These are phyloP conservation scores for Quercus phellos DNA, from an alignment of 331 rosid species.

Conservation along the genomic window DNA sequence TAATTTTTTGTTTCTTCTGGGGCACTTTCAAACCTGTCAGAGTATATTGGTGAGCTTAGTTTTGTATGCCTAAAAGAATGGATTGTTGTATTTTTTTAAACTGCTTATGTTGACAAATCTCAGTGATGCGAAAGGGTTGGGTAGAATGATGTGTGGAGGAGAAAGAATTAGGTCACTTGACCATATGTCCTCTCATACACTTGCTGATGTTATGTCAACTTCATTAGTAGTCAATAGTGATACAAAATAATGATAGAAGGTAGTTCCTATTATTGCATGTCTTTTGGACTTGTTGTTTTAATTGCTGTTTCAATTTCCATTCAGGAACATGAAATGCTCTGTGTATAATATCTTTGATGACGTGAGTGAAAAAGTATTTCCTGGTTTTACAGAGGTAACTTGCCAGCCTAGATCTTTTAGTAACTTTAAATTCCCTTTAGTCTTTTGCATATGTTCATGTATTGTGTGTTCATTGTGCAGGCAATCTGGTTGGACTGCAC, in stretches of 20 bases:
- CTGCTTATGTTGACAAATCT: background rate
- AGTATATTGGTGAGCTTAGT: background rate
- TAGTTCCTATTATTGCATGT: background rate
- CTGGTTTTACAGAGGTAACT: constrained; percentile 68
- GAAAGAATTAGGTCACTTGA: background rate
- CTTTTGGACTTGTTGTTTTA: background rate
- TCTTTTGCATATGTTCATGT: constrained; percentile 16
- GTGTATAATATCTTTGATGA: constrained; percentile 74
- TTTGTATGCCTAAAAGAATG: too few species aligned
- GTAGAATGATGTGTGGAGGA: background rate
- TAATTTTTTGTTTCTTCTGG: too few species aligned
- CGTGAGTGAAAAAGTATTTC: constrained; percentile 58
- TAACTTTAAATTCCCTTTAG: constrained; percentile 6
- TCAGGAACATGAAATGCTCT: constrained; percentile 65
- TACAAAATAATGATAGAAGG: background rate
- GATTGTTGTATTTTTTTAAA: background rate
- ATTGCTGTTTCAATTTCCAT: constrained; percentile 19
- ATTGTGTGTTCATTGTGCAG: constrained; percentile 36
- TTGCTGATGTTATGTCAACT: background rate
- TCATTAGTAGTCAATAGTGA: background rate
- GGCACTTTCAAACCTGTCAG: background rate
- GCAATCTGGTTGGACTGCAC: constrained; percentile 80
- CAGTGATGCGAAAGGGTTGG: background rate
- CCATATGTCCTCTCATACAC: background rate
- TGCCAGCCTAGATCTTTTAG: constrained; percentile 18